Base-by-base conservation (phyloP, 2,329 filamentous ascomycete genomes). In the Xylaria sp. region DNA sequence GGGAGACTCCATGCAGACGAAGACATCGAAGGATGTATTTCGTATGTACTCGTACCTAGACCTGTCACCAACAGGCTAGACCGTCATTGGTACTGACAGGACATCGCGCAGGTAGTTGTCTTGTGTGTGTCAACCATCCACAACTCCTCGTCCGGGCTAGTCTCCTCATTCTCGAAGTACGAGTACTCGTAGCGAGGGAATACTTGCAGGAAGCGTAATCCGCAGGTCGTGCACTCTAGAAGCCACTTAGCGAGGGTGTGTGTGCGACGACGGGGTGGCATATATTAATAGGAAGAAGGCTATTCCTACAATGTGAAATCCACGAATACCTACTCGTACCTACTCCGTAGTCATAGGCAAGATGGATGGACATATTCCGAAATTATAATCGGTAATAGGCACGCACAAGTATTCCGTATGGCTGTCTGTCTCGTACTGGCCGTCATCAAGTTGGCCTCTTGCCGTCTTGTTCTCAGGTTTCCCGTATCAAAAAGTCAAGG, bases 71-170 rank as follows among this genome's bases (percentile, higher is more conserved):
- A 42, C 37, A 42, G 37, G 37, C 37, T 42, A 30, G 23, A 42
- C 37, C 37, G 37, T 30, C 23, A 30, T 30, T 30, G 23, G 23
- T 30, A 50, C 48, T 23, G 19, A 23, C 23, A 51, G 49, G 3
- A 35, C 49, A n/a, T 51, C 49, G 49, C 35, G 49, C 49, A 51
- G 49, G 16, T 16, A 16, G 16, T 50, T 51, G 49, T 51, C 49
- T 51, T 51, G 49, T 51, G 49, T 51, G 49, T 51, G 49, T 35
- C 49, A 51, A 35, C 49, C 48, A 50, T 50, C 49, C 49, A 51
- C 49, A 35, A 51, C 23, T 13, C 23, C 47, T 51, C 49, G 16
- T 51, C 23, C 11, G 23, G 49, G 23, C 30, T 35, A 51, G 49
- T 13, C 23, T 13, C n/a, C 13, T 6, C 42, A 9, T 10, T 42